phyloP scores from a whole-genome alignment of 768 basidiomycete species.

The Punctularia strigosozonata region DNA sequence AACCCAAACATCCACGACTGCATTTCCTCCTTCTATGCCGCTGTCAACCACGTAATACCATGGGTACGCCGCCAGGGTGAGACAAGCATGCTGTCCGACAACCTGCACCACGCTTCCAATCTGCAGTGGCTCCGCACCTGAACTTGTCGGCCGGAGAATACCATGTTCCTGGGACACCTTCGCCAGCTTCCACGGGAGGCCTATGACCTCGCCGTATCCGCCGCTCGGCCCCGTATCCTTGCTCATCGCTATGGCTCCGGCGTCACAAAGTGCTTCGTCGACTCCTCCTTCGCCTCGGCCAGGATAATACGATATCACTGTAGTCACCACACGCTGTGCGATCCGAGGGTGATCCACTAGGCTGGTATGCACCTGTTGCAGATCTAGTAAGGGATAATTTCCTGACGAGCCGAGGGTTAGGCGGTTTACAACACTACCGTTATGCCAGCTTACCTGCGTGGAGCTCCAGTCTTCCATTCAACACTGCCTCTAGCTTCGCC shows the following conservation, averaged over 20 bases:
- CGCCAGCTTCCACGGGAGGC: slow-evolving; percentile 51
- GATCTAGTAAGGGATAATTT: slow-evolving; percentile 75
- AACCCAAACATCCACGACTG: slow-evolving; percentile 74
- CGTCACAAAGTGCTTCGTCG: slow-evolving; percentile 75
- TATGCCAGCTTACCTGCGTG: slow-evolving; percentile 45
- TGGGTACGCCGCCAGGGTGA: slow-evolving; percentile 67
- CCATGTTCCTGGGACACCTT: slow-evolving; percentile 75
- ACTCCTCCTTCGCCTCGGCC: slow-evolving; percentile 45
- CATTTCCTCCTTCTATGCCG: slow-evolving; percentile 31
- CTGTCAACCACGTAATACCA: slow-evolving; percentile 82
- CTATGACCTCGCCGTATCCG: slow-evolving; percentile 63
- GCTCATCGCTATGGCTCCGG: slow-evolving; percentile 78
- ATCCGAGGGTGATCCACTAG: slow-evolving; percentile 45
- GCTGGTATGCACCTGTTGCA: slow-evolving; percentile 72
- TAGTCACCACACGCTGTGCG: slow-evolving; percentile 57
- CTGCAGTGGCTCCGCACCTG: slow-evolving; percentile 21
- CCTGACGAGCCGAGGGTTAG: slow-evolving; percentile 24
- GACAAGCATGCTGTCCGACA: slow-evolving; percentile 77
- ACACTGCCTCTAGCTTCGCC: slow-evolving; percentile 27
- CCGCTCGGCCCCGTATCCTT: slow-evolving; percentile 72
- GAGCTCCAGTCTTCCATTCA: slow-evolving; percentile 59
- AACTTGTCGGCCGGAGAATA: slow-evolving; percentile 26
- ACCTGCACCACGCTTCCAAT: slow-evolving; percentile 60
- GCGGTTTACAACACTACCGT: neutral
- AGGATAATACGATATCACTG: slow-evolving; percentile 73